Evolutionary conservation across 306 rosid genomes (phyloP), one percentile per base, ranked within the genome.

Genomic region (Medicago truncatula): DNA sequence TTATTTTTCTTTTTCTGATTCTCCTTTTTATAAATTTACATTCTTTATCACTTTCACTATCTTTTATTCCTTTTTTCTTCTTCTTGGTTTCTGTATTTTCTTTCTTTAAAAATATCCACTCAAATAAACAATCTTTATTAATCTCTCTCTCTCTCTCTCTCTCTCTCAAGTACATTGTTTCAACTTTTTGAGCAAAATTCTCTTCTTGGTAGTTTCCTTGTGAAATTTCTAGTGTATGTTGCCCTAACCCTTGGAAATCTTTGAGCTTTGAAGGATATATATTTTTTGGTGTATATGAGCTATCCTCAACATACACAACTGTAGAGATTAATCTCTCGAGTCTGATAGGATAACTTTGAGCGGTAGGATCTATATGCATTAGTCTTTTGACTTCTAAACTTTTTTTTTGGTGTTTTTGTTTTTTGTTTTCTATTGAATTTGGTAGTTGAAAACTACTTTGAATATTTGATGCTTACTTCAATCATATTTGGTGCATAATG

Each of bases 201-300:
- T 58, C 70, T 56, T 21, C 58, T 3, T 82, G 78, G 64, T 77
- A 53, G 58, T 81, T 76, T 67, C 4, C 54, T 63, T 64, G 58
- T 47, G 83, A 68, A 74, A 64, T 15, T 61, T 13, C 15, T 49
- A 43, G 4, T 58, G 7, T 40, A 12, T 23, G 5, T 17, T 67
- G 1, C 5, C 7, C 8, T 57, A 41, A 1, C 5, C 7, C 8
- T 57, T 56, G 74, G 20, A 44, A 28, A 57, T 14, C 73, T 61
- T 60, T 53, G 43, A 50, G 23, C 69, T 61, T 67, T 52, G 67
- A 41, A 49, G 18, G 80, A 74, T 74, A 17, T 46, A 8, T 50
- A 11, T 11, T 31, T 34, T 4, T 34, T 4, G 38, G 38, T 5
- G 38, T 34, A 5, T 34, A 0, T 34, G 7, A 34, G 7, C 38